Conservation (phyloP, 768 basidiomycete genomes). For the Paxillus ammoniavirescens region DNA sequence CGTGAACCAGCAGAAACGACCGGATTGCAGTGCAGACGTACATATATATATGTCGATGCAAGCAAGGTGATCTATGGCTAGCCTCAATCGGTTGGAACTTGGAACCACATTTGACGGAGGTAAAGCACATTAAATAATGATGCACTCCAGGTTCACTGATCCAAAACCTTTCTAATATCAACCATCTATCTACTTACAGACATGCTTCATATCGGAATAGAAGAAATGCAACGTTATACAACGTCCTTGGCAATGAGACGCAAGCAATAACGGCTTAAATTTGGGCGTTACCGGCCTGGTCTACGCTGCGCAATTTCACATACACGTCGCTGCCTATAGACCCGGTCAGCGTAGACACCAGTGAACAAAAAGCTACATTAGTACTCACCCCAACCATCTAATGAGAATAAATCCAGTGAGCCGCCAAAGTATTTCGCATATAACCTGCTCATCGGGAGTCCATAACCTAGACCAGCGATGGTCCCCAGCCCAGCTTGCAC, state of each 20-base stretch:
- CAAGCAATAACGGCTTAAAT: constrained; percentile 29
- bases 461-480: constrained; percentile 87
- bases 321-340: constrained; percentile 49
- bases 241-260: not conserved
- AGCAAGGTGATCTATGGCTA: too few relatives aligned
- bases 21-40: too few relatives aligned
- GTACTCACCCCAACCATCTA: constrained; percentile 79
- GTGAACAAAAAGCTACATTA: not conserved
- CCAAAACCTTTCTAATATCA: too few relatives aligned
- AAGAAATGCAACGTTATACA: not conserved
- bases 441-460: constrained; percentile 75
- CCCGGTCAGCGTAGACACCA: not conserved
- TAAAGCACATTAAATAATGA: too few relatives aligned
- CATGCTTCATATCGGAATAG: not conserved
- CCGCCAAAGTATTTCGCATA: constrained; percentile 88
- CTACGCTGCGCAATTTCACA: constrained; percentile 52
- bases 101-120: too few relatives aligned
- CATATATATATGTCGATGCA: too few relatives aligned
- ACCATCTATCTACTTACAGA: too few relatives aligned
- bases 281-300: constrained; percentile 50
- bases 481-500: constrained; percentile 83
- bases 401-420: constrained; percentile 72
- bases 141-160: too few relatives aligned
- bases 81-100: too few relatives aligned
- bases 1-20: too few relatives aligned